Base-by-base conservation (phyloP, 768 basidiomycete species). In the Rossbeevera mucosa region DNA sequence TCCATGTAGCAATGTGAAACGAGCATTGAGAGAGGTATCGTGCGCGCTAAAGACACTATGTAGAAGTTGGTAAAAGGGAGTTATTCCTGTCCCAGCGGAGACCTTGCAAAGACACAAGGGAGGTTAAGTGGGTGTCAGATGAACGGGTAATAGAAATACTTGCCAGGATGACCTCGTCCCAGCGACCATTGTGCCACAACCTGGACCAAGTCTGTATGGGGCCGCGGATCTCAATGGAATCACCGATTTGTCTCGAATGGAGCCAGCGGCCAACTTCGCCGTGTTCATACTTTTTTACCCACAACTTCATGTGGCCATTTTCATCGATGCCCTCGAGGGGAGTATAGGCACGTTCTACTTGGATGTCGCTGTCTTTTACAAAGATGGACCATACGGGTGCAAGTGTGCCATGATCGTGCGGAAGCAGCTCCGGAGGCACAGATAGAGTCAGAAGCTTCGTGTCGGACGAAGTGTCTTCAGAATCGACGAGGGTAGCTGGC, bases 191-290 rank as follows among this genome's bases (percentile, higher is more conserved):
- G 21, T 72, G 66, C 72, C 73, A 77, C 25, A 57, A 62, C 0
- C 7, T 47, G 30, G 63, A 57, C 84, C 85, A 89, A 1, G 88
- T 91, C 57, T 70, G 74, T 22, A 89, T 63, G 5, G 91, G 90
- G 1, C 88, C 90, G 14, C 91, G 82, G 7, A 92, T 70, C 64
- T 91, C 91, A 38, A 93, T 75, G 24, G 66, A 68, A 30, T 91
- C 85, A 11, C 88, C 89, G 4, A 74, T 68, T 49, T 67, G 68
- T 66, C 85, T 86, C 14, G 86, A 76, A 65, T 89, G 86, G 46
- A 93, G 67, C 91, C 91, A 93, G 41, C 86, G 76, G 16, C 85
- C 84, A 29, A 93, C 89, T 72, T 93, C 88, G 33, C 90, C 91
- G 44, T 75, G 77, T 0, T 80, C 76, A 53, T 92, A 91, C 53